Base-by-base conservation (phyloP, 495 filamentous ascomycete genomes). In the Penicillium pancosmium region DNA sequence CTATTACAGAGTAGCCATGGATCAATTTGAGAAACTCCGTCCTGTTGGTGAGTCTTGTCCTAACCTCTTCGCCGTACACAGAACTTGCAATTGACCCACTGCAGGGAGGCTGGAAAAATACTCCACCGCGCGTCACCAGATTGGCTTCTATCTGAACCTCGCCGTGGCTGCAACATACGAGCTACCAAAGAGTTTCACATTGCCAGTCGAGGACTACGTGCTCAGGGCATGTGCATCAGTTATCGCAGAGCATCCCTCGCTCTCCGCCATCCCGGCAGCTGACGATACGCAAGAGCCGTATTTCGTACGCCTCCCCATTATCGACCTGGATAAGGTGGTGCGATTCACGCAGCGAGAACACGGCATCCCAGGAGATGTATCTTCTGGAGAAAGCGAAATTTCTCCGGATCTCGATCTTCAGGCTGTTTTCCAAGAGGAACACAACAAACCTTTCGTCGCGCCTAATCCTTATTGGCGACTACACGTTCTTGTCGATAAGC, bases 61-160 rank as follows among this genome's bases (percentile, higher is more conserved):
- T 9, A 27, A 10, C 5, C 12, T 5, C 10, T 34, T 27, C 15
- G 8, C n/a, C 36, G 31, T 44, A 12, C 27, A 9, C 4, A 55
- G 25, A 25, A n/a, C 25, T 12, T n/a, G 41, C 41, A 15, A 62
- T 38, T 63, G 56, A 61, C 50, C 25, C 31, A 13, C 13, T 12
- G 16, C 48, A 78, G 79, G 80, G 27, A 50, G 40, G 18, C 55
- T 80, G 54, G 79, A 83, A 65, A 70, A 68, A 50, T 79, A 67
- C 66, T 80, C 72, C 15, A 79, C 76, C 0, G 55, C 68, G 16
- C 71, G 79, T 12, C 77, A 82, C 48, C 63, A 72, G 13, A 52
- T 80, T 1, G 56, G 66, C n/a, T 78, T 79, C 49, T 83, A 82
- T 56, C 56, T 68, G 52, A 82, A 80, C 52, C 74, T 79, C 25